Evolutionary conservation across 176 grass and related monocot genomes (phyloP).

Genomic region (Cymbopogon citratus): DNA sequence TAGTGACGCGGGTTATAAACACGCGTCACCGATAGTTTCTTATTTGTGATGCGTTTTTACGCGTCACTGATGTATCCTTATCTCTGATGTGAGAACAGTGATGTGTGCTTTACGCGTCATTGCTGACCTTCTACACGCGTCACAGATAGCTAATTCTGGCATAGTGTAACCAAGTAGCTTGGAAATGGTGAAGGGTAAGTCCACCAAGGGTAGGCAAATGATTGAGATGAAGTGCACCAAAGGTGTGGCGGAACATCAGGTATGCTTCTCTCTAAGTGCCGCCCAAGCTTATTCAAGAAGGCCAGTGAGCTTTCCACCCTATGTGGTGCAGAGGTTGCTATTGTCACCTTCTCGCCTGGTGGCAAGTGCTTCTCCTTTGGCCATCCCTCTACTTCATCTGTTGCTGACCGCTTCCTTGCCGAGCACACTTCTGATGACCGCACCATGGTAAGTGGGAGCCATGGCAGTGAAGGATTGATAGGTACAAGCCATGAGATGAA

Average conservation of each 20-base stretch:
- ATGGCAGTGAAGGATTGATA: background rate
- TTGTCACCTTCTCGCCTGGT: slow-evolving; percentile 38
- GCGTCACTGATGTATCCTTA: too few species aligned
- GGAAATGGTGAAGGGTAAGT: background rate
- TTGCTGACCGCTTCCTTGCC: background rate
- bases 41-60: too few species aligned
- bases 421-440: background rate
- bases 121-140: too few species aligned
- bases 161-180: background rate
- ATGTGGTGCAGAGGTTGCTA: slow-evolving; percentile 27
- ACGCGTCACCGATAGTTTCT: too few species aligned
- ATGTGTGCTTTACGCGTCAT: too few species aligned
- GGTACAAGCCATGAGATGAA: background rate
- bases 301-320: slow-evolving; percentile 38
- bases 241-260: background rate
- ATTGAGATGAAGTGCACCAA: slow-evolving; percentile 17
- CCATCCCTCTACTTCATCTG: background rate
- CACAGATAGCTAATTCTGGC: too few species aligned
- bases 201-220: slow-evolving; percentile 23
- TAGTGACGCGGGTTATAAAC: too few species aligned
- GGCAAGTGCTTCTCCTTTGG: background rate
- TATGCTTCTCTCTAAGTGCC: slow-evolving; percentile 47
- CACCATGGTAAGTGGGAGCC: background rate
- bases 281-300: slow-evolving; percentile 40
- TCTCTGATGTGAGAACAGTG: too few species aligned